Evolutionary conservation across 2,329 filamentous ascomycete genomes (phyloP).

Genomic region (Pestalotiopsis sp.): DNA sequence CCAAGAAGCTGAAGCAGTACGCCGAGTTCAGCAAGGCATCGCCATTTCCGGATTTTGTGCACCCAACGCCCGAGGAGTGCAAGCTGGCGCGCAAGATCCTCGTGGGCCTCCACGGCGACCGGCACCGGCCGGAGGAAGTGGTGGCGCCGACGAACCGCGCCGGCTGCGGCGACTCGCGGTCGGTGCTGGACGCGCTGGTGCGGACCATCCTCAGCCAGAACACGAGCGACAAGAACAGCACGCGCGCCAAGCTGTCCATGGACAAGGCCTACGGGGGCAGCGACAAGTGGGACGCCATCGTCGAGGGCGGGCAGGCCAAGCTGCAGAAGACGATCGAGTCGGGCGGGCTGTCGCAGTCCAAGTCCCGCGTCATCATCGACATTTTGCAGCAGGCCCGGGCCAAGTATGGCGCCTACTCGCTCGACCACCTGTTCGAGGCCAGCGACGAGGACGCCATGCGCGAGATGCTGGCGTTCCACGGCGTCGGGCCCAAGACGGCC

Average conservation of each 20-base stretch:
- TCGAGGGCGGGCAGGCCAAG: slow-evolving; percentile 36
- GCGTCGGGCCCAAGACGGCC: slow-evolving; percentile 56
- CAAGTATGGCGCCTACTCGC: slow-evolving; percentile 41
- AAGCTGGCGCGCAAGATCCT: slow-evolving; percentile 67
- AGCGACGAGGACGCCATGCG: slow-evolving; percentile 48
- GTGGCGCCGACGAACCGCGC: slow-evolving; percentile 60
- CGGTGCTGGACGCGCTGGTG: slow-evolving; percentile 52
- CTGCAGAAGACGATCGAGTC: slow-evolving; percentile 64
- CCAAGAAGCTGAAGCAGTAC: slow-evolving; percentile 45
- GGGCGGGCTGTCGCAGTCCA: slow-evolving; percentile 71
- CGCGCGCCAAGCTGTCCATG: slow-evolving; percentile 56
- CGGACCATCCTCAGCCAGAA: slow-evolving; percentile 55
- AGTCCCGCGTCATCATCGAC: slow-evolving; percentile 70
- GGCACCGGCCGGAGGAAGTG: slow-evolving; percentile 59
- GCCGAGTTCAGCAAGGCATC: slow-evolving; percentile 41
- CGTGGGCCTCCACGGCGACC: slow-evolving; percentile 62
- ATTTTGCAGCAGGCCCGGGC: slow-evolving; percentile 65
- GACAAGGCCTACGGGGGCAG: slow-evolving; percentile 42
- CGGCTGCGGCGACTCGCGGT: slow-evolving; percentile 56
- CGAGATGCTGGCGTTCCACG: slow-evolving; percentile 49
- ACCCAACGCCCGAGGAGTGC: slow-evolving; percentile 68
- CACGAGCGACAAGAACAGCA: slow-evolving; percentile 55
- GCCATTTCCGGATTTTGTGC: slow-evolving; percentile 68
- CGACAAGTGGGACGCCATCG: slow-evolving; percentile 44
- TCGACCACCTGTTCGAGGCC: slow-evolving; percentile 47